phyloP scores from a whole-genome alignment of 306 rosid species.

The Dryas alaskensis region DNA sequence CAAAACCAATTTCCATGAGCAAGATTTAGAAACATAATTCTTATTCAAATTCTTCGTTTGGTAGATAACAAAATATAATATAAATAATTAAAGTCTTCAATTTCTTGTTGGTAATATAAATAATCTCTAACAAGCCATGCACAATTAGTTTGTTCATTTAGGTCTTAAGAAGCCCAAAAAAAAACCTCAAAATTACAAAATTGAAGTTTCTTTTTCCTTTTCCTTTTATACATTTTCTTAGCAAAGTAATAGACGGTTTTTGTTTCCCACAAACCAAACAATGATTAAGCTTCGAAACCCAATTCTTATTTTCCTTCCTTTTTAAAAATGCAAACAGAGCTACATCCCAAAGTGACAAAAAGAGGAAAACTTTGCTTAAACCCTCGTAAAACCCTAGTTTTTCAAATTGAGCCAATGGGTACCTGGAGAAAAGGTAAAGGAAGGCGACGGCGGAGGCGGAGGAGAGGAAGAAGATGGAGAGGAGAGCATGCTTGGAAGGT shows the following conservation, averaged over 20 bases:
- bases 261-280: background rate
- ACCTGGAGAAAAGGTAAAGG: slow-evolving; percentile 63
- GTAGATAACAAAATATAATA: background rate
- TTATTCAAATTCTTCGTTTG: background rate
- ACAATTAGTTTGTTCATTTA: background rate
- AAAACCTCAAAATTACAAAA: background rate
- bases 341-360: no score
- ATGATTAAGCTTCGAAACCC: background rate
- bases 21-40: background rate
- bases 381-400: slow-evolving; percentile 26
- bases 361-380: slow-evolving; percentile 1
- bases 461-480: slow-evolving; percentile 57
- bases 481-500: slow-evolving; percentile 59
- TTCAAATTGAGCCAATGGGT: background rate
- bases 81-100: background rate
- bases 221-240: background rate
- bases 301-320: background rate
- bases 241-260: background rate
- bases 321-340: background rate
- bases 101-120: background rate
- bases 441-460: slow-evolving; percentile 61
- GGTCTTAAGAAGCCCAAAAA: background rate
- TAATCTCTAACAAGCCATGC: background rate
- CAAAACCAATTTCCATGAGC: background rate
- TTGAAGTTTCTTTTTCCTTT: background rate